Evolutionary conservation across 1,284 basidiomycete genomes (phyloP).

Genomic region (Heterobasidion annosum): DNA sequence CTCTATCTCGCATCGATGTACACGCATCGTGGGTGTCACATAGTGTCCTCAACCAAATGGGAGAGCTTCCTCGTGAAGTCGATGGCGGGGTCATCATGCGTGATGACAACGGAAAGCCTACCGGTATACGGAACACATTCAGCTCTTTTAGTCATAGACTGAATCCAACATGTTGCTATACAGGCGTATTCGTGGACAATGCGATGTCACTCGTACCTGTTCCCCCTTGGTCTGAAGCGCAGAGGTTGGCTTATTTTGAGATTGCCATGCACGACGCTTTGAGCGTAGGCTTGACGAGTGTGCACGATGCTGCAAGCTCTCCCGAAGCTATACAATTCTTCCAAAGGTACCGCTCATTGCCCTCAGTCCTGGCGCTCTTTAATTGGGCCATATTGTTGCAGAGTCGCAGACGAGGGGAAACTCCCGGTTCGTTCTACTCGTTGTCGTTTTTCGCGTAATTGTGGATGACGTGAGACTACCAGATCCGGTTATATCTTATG

Average conservation of each 20-base stretch:
- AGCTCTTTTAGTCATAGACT: neutral
- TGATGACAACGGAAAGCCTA: constrained; percentile 55
- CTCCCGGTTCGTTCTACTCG: constrained; percentile 51
- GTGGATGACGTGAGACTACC: neutral
- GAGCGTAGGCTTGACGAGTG: constrained; percentile 67
- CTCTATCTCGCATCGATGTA: constrained; percentile 67
- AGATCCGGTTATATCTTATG: constrained; percentile 79
- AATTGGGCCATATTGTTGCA: neutral
- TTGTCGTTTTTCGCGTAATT: constrained; percentile 3
- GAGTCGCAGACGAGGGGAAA: constrained; percentile 37
- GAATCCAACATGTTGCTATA: neutral
- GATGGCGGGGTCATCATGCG: constrained; percentile 75
- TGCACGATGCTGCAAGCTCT: constrained; percentile 71
- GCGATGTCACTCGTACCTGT: constrained; percentile 61
- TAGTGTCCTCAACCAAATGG: constrained; percentile 51
- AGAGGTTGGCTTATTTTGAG: constrained; percentile 55
- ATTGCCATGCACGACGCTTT: constrained; percentile 61
- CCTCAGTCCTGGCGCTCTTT: neutral
- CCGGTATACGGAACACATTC: constrained; percentile 39
- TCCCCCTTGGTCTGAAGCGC: constrained; percentile 53
- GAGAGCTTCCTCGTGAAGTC: constrained; percentile 27
- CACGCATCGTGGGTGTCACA: constrained; percentile 84
- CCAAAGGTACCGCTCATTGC: constrained; percentile 35
- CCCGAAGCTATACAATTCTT: constrained; percentile 56
- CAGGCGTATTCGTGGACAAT: constrained; percentile 66